phyloP scores from a whole-genome alignment of 78 protist genomes.

The Speleostelium caveatum region DNA sequence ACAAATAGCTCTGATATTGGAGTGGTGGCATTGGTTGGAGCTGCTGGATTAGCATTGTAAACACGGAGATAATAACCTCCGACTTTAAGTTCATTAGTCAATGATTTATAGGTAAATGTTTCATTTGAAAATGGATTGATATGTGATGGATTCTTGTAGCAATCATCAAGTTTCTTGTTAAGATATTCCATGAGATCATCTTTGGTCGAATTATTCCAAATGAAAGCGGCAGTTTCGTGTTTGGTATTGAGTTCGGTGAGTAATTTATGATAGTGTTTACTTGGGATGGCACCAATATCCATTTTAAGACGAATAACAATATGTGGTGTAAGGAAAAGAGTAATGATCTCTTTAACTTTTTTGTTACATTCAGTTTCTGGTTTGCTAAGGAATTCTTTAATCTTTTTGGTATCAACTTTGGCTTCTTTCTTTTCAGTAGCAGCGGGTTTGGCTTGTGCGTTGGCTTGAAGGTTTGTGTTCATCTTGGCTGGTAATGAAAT shows the following conservation, averaged over 20 bases:
- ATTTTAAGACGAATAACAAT: constrained; percentile 50
- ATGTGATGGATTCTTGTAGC: constrained; percentile 9
- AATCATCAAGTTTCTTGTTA: constrained; percentile 48
- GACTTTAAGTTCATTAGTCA: constrained; percentile 65
- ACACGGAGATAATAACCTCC: constrained; percentile 81
- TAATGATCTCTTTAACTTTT: constrained; percentile 27
- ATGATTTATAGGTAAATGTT: constrained; percentile 37
- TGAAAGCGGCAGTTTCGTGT: constrained; percentile 83
- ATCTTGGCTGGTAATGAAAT: neutral
- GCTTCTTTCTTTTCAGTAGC: neutral
- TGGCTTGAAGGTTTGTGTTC: neutral
- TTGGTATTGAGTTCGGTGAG: constrained; percentile 69
- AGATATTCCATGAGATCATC: constrained; percentile 68
- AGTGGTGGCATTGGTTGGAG: constrained; percentile 59
- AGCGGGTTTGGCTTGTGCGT: neutral
- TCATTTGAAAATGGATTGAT: constrained; percentile 35
- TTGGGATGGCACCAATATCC: constrained; percentile 58
- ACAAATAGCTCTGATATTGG: constrained; percentile 47
- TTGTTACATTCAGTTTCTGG: constrained; percentile 50
- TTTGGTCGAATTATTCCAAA: constrained; percentile 84
- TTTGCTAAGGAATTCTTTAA: constrained; percentile 27
- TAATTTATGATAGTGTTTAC: constrained; percentile 47
- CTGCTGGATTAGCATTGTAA: constrained; percentile 71
- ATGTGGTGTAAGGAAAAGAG: constrained; percentile 32
- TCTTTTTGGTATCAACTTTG: constrained; percentile 20